phyloP scores from a whole-genome alignment of 345 rosid species.

The Tarenaya hassleriana region DNA sequence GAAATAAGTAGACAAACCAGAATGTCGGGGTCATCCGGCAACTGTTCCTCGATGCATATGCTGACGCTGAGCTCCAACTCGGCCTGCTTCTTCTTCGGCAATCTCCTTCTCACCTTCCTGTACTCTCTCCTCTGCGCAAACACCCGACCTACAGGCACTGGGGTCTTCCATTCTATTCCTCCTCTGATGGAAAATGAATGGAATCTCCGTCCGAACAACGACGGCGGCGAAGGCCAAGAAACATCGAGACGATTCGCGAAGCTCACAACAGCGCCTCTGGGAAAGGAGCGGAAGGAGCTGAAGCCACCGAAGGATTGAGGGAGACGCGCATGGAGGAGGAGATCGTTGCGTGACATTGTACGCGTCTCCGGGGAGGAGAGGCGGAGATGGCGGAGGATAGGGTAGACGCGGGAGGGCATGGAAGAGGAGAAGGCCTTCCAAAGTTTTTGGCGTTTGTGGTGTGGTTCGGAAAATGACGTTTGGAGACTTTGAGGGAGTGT shows the following conservation, averaged over 20 bases:
- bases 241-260: conserved; percentile 18
- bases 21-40: conserved; percentile 84
- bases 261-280: conserved; percentile 10
- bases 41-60: conserved; percentile 74
- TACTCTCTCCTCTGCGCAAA: conserved; percentile 55
- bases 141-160: conserved; percentile 21
- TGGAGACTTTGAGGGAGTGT: no score
- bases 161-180: conserved; percentile 26
- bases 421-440: not conserved
- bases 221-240: conserved; percentile 15
- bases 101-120: conserved; percentile 49
- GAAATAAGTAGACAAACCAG: conserved; percentile 31
- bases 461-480: no score
- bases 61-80: conserved; percentile 70
- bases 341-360: conserved; percentile 41
- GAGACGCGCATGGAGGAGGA: conserved; percentile 22
- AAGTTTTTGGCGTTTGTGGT: not conserved
- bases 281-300: conserved; percentile 6
- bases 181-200: conserved; percentile 24
- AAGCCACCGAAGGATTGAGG: conserved; percentile 10
- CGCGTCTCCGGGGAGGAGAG: conserved; percentile 40
- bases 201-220: conserved; percentile 31
- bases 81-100: conserved; percentile 42
- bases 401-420: conserved; percentile 44
- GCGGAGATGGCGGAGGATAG: conserved; percentile 36